Percentiles rank a stretch among this genome's conserved stretches.
Evolutionary conservation across 768 basidiomycete species (phyloP).

Genomic region (Podaxis rugospora): DNA sequence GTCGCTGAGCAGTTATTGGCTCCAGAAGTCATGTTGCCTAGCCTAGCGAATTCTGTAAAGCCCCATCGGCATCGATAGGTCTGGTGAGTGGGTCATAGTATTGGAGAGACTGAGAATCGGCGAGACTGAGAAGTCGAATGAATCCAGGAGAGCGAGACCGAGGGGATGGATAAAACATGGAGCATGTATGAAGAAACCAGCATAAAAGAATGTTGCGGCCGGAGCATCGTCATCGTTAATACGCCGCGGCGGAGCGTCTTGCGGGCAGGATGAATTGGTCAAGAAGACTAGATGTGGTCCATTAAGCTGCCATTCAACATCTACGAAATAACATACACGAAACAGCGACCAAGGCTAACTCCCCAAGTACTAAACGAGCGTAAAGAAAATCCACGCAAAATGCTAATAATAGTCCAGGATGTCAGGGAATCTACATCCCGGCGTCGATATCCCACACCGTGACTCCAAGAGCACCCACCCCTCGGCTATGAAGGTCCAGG

Average conservation of each 20-base stretch:
- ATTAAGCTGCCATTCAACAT: too few species aligned
- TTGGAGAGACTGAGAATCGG: neutral
- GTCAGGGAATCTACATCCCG: too few species aligned
- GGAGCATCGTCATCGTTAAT: neutral
- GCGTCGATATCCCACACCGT: neutral
- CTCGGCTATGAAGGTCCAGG: constrained; percentile 56
- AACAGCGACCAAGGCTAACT: too few species aligned
- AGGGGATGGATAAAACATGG: neutral
- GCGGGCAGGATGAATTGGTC: too few species aligned
- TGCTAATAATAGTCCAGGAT: too few species aligned
- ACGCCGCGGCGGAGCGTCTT: too few species aligned
- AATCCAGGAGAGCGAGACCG: neutral
- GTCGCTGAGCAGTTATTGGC: neutral
- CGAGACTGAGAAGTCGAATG: neutral
- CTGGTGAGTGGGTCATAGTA: neutral
- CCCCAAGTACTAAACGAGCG: too few species aligned
- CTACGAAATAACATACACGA: too few species aligned
- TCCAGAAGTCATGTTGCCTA: neutral
- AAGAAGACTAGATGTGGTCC: too few species aligned
- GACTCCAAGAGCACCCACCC: neutral
- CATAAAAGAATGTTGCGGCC: neutral
- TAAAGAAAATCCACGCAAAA: too few species aligned
- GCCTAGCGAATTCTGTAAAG: neutral
- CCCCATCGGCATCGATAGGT: neutral
- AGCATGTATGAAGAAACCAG: neutral